phyloP scores from a whole-genome alignment of 2,329 filamentous ascomycete species.

The Cladosporium sp. region DNA sequence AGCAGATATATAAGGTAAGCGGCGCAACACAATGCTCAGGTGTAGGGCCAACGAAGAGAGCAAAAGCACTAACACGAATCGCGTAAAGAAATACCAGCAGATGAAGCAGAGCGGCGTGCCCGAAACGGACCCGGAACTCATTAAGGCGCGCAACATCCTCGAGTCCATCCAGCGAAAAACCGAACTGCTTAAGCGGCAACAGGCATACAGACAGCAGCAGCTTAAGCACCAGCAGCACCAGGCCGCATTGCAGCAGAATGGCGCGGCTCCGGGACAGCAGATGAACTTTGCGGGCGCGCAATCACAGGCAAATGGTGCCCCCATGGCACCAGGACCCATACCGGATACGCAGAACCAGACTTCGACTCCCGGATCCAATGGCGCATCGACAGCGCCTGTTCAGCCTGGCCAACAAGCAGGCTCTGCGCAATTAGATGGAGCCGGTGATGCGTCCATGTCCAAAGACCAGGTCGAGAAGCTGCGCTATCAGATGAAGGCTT shows the following conservation, averaged over 20 bases:
- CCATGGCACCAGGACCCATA: slow-evolving; percentile 34
- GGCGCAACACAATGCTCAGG: slow-evolving; percentile 24
- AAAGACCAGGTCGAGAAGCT: slow-evolving; percentile 75
- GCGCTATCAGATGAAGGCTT: slow-evolving; percentile 83
- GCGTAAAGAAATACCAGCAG: slow-evolving; percentile 73
- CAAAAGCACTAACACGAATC: slow-evolving; percentile 12
- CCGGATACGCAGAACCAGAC: slow-evolving; percentile 25
- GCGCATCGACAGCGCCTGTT: slow-evolving; percentile 2
- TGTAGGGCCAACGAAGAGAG: neutral
- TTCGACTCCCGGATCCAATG: slow-evolving; percentile 12
- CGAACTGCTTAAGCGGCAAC: slow-evolving; percentile 47
- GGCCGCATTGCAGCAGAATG: slow-evolving; percentile 48
- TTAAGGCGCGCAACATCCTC: slow-evolving; percentile 76
- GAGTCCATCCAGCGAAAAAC: slow-evolving; percentile 57
- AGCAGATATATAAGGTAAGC: slow-evolving; percentile 65
- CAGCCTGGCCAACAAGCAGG: slow-evolving; percentile 3
- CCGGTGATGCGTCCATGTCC: slow-evolving; percentile 44
- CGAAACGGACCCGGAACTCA: slow-evolving; percentile 77
- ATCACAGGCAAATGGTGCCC: slow-evolving; percentile 36
- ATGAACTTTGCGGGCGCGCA: slow-evolving; percentile 36
- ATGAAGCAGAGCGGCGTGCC: slow-evolving; percentile 85
- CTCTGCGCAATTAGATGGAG: slow-evolving; percentile 15
- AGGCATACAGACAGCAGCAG: slow-evolving; percentile 37
- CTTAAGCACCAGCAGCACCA: slow-evolving; percentile 46
- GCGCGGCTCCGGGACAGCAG: slow-evolving; percentile 35